A percentile compares a stretch with the other conserved stretches of the same genome.
These are phyloP conservation scores for Eruca vesicaria DNA, from an alignment of 441 rosid genomes.

Conservation along the genomic window DNA sequence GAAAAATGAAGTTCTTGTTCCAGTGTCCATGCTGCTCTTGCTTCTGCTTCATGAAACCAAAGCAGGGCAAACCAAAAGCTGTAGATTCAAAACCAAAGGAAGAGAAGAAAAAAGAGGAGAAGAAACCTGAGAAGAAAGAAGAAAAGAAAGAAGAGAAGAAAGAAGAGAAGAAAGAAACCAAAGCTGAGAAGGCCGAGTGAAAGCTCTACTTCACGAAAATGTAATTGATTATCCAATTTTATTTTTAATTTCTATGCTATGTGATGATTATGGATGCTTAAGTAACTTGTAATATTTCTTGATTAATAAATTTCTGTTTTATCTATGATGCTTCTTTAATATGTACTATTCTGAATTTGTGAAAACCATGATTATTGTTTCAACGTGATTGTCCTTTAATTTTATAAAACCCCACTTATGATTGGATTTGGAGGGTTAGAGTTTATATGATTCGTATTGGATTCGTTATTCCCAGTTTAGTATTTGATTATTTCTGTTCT, in stretches of 20 bases:
- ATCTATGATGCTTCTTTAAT: background rate
- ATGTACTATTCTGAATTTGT: background rate
- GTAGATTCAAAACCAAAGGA: constrained; percentile 34
- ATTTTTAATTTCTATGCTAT: background rate
- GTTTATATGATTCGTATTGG: background rate
- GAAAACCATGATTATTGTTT: background rate
- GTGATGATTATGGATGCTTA: constrained; percentile 4
- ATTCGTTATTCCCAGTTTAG: background rate
- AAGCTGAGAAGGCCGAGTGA: constrained; percentile 29
- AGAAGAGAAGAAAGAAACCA: constrained; percentile 20
- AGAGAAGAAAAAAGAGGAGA: constrained; percentile 33
- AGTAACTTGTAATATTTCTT: background rate
- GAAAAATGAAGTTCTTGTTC: constrained; percentile 87
- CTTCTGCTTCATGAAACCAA: constrained; percentile 94
- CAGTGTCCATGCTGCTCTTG: constrained; percentile 97
- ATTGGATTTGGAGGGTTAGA: background rate
- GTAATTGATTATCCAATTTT: constrained; percentile 9
- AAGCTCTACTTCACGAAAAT: background rate
- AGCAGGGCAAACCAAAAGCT: constrained; percentile 58
- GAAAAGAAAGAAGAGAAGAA: constrained; percentile 25
- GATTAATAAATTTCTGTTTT: background rate
- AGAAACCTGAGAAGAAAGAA: background rate
- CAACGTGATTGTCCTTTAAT: background rate
- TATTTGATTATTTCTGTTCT: background rate
- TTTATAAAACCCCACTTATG: background rate